Percentiles rank a stretch among this genome's conserved stretches.
phyloP scores from a whole-genome alignment of 78 protist species.

The Trichosphaerium sp. region DNA sequence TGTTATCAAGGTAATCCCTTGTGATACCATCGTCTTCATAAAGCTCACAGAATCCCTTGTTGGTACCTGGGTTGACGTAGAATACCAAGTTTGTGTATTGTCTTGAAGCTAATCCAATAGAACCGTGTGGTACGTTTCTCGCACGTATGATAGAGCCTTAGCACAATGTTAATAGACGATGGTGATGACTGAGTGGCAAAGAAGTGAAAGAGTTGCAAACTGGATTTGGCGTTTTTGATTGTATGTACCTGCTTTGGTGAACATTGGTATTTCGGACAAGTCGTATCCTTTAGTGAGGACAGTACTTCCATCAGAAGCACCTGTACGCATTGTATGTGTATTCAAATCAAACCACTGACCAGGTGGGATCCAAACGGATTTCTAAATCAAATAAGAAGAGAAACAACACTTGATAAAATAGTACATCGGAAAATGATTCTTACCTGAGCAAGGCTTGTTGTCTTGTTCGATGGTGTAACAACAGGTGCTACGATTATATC shows the following conservation, averaged over 20 bases:
- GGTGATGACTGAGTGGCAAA: too few relatives aligned
- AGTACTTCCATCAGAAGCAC: neutral
- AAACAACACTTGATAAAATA: too few relatives aligned
- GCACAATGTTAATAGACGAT: too few relatives aligned
- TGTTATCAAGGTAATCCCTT: neutral
- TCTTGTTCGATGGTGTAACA: neutral
- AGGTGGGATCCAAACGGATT: slow-evolving; percentile 3
- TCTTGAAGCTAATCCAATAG: slow-evolving; percentile 1
- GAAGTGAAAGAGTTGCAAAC: too few relatives aligned
- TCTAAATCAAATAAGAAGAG: neutral
- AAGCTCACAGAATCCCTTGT: too few relatives aligned
- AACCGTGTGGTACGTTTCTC: neutral
- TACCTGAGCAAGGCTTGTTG: too few relatives aligned
- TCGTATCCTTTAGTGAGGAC: neutral
- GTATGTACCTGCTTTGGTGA: neutral
- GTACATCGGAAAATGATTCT: too few relatives aligned
- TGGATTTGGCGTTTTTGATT: too few relatives aligned
- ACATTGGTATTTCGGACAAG: slow-evolving; percentile 9
- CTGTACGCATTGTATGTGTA: neutral
- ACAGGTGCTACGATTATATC: slow-evolving; percentile 27
- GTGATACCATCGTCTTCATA: slow-evolving; percentile 28
- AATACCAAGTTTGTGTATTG: neutral
- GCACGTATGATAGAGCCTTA: too few relatives aligned
- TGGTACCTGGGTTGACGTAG: slow-evolving; percentile 4
- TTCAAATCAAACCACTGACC: neutral